phyloP scores from a whole-genome alignment of 345 rosid species.

The Hibiscus trionum region DNA sequence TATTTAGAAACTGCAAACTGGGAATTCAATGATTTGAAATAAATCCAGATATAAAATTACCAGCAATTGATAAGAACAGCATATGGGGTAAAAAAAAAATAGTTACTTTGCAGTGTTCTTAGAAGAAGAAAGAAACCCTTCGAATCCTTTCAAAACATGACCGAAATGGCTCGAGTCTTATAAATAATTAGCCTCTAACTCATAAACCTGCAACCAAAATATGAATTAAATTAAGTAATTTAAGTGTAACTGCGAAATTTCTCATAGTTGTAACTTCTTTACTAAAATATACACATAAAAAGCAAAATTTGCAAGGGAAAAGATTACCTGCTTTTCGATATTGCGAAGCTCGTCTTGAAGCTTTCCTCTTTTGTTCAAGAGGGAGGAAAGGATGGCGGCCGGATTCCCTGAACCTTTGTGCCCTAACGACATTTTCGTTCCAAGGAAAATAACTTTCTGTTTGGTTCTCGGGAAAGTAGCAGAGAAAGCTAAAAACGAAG shows the following conservation, averaged over 20 bases:
- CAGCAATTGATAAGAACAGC: background rate
- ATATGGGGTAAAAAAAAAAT: background rate
- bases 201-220: conserved; percentile 25
- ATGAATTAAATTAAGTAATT: background rate
- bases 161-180: conserved; percentile 37
- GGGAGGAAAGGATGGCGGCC: conserved; percentile 33
- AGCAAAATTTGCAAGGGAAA: background rate
- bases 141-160: conserved; percentile 36
- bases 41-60: background rate
- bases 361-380: conserved; percentile 48
- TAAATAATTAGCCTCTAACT: conserved; percentile 37
- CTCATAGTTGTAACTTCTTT: background rate
- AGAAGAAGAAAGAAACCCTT: conserved; percentile 42
- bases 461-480: background rate
- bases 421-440: conserved; percentile 20
- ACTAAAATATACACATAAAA: background rate
- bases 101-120: conserved; percentile 36
- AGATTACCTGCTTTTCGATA: conserved; percentile 57
- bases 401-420: conserved; percentile 33
- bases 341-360: conserved; percentile 61
- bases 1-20: background rate
- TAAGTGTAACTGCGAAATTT: background rate
- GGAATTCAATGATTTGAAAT: background rate
- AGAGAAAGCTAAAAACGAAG: background rate
- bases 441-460: background rate